Percentiles rank a stretch among this genome's conserved stretches.
phyloP scores from a whole-genome alignment of 805 yeast genomes.

The Nakazawaea pomicola region DNA sequence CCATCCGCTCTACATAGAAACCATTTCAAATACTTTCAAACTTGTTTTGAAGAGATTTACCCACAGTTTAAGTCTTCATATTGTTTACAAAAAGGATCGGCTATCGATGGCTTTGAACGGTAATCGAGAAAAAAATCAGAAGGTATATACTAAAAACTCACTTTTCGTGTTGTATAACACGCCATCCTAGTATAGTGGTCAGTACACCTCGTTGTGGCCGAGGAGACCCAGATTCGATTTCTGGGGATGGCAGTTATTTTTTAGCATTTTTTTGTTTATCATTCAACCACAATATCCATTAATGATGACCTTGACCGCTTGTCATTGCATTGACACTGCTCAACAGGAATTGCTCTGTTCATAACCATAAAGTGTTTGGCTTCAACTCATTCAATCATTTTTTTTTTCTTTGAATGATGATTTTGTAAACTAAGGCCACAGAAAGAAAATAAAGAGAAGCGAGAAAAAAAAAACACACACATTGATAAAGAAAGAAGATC shows the following conservation, averaged over 20 bases:
- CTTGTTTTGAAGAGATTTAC: too few species aligned
- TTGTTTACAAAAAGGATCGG: too few species aligned
- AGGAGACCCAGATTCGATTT: slow-evolving; percentile 15
- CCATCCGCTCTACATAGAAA: too few species aligned
- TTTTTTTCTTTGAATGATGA: too few species aligned
- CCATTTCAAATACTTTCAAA: too few species aligned
- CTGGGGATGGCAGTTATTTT: slow-evolving; percentile 13
- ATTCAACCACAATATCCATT: not conserved
- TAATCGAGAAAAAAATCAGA: not conserved
- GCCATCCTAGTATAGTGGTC: slow-evolving; percentile 16
- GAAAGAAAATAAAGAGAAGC: too few species aligned
- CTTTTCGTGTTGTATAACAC: not conserved
- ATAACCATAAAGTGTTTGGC: too few species aligned
- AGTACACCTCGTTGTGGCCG: slow-evolving; percentile 16
- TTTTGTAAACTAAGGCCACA: not conserved
- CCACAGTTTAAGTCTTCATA: too few species aligned
- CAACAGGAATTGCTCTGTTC: too few species aligned
- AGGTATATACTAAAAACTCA: not conserved
- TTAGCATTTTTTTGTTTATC: not conserved
- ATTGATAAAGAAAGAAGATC: not conserved
- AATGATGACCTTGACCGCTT: too few species aligned
- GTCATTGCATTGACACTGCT: not conserved
- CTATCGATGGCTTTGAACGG: not conserved
- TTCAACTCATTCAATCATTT: too few species aligned
- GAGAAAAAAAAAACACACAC: not conserved